phyloP scores from a whole-genome alignment of 2,329 filamentous ascomycete genomes.

The Macrophomina tecta region DNA sequence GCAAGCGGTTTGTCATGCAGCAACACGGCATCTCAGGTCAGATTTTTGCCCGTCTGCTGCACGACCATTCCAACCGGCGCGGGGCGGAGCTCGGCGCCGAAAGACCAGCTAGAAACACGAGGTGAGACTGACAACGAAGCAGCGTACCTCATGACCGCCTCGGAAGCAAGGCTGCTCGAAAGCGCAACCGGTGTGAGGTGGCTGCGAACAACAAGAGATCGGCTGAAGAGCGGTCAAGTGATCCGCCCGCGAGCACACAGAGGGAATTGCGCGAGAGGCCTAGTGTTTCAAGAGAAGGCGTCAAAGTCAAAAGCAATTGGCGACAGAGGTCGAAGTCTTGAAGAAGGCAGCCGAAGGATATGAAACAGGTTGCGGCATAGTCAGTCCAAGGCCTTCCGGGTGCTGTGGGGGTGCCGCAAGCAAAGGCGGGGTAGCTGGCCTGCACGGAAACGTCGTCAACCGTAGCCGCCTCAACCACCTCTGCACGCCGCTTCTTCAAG shows the following conservation, averaged over 20 bases:
- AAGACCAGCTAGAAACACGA: neutral
- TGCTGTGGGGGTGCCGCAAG: neutral
- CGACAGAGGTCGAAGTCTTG: neutral
- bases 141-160: constrained; percentile 16
- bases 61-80: neutral
- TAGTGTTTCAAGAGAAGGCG: neutral
- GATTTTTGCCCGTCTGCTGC: neutral
- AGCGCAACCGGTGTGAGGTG: neutral
- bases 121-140: constrained; percentile 16
- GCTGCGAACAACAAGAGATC: constrained; percentile 12
- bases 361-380: constrained; percentile 6
- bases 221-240: constrained; percentile 23
- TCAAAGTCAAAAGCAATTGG: constrained; percentile 1
- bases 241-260: neutral
- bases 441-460: constrained; percentile 1
- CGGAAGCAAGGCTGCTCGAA: neutral
- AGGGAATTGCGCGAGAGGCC: neutral
- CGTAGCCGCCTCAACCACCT: constrained; percentile 9
- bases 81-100: constrained; percentile 12
- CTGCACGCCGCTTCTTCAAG: neutral
- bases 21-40: constrained; percentile 5
- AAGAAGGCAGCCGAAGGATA: neutral
- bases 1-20: constrained; percentile 14
- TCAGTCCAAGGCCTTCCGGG: neutral
- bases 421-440: constrained; percentile 15